Evolutionary conservation across 805 yeast genomes (phyloP), one percentile per base, ranked within the genome.

Genomic region (Candida pini): DNA sequence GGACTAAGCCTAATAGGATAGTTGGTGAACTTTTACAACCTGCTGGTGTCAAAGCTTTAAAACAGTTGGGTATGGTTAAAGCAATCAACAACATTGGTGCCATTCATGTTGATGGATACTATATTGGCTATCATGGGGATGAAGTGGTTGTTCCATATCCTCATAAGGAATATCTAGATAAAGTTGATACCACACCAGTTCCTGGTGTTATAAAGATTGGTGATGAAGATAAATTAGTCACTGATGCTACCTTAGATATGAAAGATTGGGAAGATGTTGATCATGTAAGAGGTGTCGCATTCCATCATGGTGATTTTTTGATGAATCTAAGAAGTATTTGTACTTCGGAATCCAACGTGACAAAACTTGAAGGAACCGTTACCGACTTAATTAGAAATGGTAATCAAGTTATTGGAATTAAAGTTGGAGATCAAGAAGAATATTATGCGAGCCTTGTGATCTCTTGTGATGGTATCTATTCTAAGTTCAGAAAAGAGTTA

Each of bases 21-120:
- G 97, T 92, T 21, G 99, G 99, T 26, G 99, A 92, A 58, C 71
- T 92, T 51, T 71, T 92, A 72, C 99, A 92, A 60, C 99, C 99
- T 4, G 89, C 87, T 23, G 99, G 99, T n/a, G 63, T 92, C 19
- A 77, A 81, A 54, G 90, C 96, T 1, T 66, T 92, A 37, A 68
- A 71, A 45, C 80, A 86, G 46, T 64, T 92, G 21, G 97, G 96
- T 5, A 78, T 92, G 87, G 72, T 73, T 14, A 75, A 76, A 43
- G 80, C 89, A 2, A 54, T 86, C 20, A 81, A 82, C 44, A 71
- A 71, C 33, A 86, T 87, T 33, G 89, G 78, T 27, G 96, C 97
- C 6, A 72, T 75, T 7, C 77, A 75, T 17, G 85, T 79, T 20
- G 61, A 70, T 26, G 98, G 98, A 3, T 92, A 92, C 62, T 75